Conservation (phyloP, 306 rosid species). For the Dalbergia cochinchinensis region DNA sequence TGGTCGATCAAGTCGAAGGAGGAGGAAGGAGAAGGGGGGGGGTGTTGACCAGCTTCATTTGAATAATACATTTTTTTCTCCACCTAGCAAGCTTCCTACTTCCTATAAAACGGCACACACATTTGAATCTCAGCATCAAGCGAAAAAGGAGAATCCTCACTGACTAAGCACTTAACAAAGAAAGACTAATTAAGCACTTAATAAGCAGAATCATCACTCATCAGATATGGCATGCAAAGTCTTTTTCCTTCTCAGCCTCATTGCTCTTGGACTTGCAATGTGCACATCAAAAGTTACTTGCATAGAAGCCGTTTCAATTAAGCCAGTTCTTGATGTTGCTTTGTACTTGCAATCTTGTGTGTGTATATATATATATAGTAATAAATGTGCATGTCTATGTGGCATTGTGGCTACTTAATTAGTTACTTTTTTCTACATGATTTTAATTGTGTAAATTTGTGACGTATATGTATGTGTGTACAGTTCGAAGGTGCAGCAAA, state of each 20-base stretch:
- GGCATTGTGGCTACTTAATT: too few species aligned
- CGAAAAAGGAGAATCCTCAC: not conserved
- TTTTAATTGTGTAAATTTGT: not conserved
- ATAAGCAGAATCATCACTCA: not conserved
- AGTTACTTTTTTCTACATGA: too few species aligned
- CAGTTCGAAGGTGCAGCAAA: constrained; percentile 71
- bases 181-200: not conserved
- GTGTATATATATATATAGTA: too few species aligned
- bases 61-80: too few species aligned
- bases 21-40: too few species aligned
- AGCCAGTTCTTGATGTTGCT: constrained; percentile 18
- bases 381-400: too few species aligned
- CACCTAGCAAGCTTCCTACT: too few species aligned
- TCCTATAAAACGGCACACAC: not conserved
- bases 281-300: constrained; percentile 7
- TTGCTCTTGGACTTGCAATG: constrained; percentile 5
- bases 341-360: too few species aligned
- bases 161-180: too few species aligned
- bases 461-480: not conserved
- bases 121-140: not conserved
- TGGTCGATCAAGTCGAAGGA: too few species aligned
- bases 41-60: too few species aligned
- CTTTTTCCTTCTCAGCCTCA: not conserved
- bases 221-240: constrained; percentile 7
- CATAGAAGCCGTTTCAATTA: not conserved